These are phyloP conservation scores for Lophiostoma macrostomum DNA, from an alignment of 495 filamentous ascomycete genomes.

Conservation along the genomic window DNA sequence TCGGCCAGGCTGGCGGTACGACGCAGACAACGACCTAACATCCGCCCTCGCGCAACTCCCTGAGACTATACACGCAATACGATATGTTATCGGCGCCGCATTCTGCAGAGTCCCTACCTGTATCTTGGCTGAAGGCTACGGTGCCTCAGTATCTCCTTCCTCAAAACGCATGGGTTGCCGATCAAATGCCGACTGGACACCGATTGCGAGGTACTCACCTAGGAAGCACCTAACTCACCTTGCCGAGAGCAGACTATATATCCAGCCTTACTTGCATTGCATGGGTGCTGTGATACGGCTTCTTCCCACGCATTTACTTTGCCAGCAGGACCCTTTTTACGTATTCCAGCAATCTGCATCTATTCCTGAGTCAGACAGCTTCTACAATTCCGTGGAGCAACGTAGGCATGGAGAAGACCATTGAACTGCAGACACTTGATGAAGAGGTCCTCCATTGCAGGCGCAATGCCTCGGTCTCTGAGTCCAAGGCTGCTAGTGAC, in stretches of 20 bases:
- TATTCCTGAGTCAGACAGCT: no score
- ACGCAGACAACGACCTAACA: constrained; percentile 9
- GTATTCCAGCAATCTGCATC: no score
- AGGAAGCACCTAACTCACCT: constrained; percentile 19
- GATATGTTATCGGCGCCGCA: constrained; percentile 3
- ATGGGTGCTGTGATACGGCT: constrained; percentile 16
- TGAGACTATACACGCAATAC: constrained; percentile 12
- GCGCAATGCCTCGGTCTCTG: not conserved
- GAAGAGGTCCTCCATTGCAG: constrained; percentile 12
- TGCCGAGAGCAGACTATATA: constrained; percentile 2
- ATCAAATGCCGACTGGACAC: not conserved
- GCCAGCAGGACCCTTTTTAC: no score
- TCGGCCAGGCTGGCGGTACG: constrained; percentile 7
- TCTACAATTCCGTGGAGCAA: no score
- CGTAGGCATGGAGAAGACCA: constrained; percentile 24
- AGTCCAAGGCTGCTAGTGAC: constrained; percentile 7
- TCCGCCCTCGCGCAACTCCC: constrained; percentile 5
- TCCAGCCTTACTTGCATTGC: constrained; percentile 26
- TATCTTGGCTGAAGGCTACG: no score
- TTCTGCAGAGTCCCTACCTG: constrained; percentile 14
- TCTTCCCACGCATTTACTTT: constrained; percentile 1
- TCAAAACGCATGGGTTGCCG: no score
- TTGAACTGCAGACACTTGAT: constrained; percentile 22
- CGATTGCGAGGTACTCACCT: not conserved
- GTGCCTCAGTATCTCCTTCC: no score